Base-by-base conservation (phyloP, 2,329 filamentous ascomycete species). In the Scedosporium minutisporum region DNA sequence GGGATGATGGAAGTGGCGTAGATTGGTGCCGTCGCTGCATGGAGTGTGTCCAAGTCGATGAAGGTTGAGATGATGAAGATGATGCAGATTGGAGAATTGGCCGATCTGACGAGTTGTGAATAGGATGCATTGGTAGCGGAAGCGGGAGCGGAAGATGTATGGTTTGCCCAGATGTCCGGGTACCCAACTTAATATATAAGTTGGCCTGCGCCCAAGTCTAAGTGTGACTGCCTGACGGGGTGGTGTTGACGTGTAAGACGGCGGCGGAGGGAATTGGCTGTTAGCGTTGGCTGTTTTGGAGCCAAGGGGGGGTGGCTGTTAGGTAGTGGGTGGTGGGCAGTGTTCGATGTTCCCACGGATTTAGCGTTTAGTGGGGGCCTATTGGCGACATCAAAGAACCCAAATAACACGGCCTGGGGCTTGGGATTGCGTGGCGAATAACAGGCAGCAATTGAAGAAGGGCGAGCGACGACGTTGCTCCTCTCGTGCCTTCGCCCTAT, bases 401-500 rank as follows among this genome's bases (percentile, higher is more conserved):
- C 33, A 38, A 38, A 38, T 38, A 38, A 38, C 33, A 38, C 33
- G 33, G 33, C 33, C 33, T 38, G 33, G 33, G 33, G 33, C 33
- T 38, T 38, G 55, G 23, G 55, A 58, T 58, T 58, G 55, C 55
- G 55, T 58, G 55, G 55, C 55, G 55, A 58, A 58, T 58, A 58
- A 58, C 55, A 58, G 55, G 55, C 55, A 58, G 55, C 55, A 58
- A 58, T 58, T 58, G 55, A 57, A 29, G 27, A 16, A 41, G 5
- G 16, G 27, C 21, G 44, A 48, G 12, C 18, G 16, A 38, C 33
- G 33, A 38, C 33, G 33, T 38, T 38, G 55, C 16, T 38, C 33
- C 23, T 33, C 55, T n/a, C 16, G 55, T 55, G 51, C 21, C 51
- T 55, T 55, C 51, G 51, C 51, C 51, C 23, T 27, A 27, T 27